Base-by-base conservation (phyloP, 306 rosid species). In the Spatholobus suberectus region DNA sequence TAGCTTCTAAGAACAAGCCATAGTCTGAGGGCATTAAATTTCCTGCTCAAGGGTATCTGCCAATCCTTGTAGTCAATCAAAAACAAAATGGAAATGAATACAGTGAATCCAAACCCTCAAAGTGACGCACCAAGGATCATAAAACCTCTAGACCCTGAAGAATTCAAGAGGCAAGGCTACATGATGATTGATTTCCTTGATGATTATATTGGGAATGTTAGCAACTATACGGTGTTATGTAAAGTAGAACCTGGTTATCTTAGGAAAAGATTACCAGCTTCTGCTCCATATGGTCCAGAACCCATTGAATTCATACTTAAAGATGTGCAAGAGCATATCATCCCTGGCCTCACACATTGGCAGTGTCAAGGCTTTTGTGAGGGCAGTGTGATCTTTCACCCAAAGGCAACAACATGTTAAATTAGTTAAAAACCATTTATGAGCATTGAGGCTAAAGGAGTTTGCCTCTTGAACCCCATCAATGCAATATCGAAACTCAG, bases 331-430 rank as follows among this genome's bases (percentile, higher is more conserved):
- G 27, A 72, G 0, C 71, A 81, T n/a, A 82, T 91, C 14, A 80
- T 88, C 18, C 96, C 93, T 6, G 96, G 93, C 3, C 74, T 91
- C 84, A 90, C 96, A 18, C 96, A 91, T 59, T 91, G 93, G 96
- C 49, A 62, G 32, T 88, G 90, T 82, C 69, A 90, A 70, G 2
- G 90, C 79, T 1, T 40, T 71, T 8, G 82, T 75, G 6, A 90
- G 46, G 5, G 67, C 26, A 46, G 15, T 81, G 5, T 88, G 88
- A 18, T 58, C 77, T 70, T 84, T 89, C 6, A 92, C 89, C 94
- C 94, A 90, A 52, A 90, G 85, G 47, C 93, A 89, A 23, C 94
- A 90, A 54, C 90, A 84, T 1, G 84, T 59, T 52, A 90, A 76
- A 70, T 89, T 82, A 23, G 79, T 81, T 7, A 90, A 86, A 5